These are phyloP conservation scores for Bondarzewia mesenterica DNA, from an alignment of 1,284 basidiomycete species.

Conservation along the genomic window DNA sequence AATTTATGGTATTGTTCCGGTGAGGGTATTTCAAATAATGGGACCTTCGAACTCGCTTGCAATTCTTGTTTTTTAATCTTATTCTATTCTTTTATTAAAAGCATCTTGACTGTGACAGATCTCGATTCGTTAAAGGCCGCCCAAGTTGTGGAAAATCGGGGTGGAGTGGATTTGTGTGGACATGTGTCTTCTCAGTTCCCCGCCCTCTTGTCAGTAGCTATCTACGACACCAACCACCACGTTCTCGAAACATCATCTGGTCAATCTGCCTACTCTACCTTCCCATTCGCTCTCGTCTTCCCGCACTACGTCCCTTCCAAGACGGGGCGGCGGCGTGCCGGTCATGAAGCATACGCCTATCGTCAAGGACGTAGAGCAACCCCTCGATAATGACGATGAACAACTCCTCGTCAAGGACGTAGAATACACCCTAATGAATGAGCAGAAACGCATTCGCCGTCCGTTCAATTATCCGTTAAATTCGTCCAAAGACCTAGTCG, in stretches of 20 bases:
- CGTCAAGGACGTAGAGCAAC: slow-evolving; percentile 3
- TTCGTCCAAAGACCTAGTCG: slow-evolving; percentile 6
- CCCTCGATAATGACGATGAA: neutral
- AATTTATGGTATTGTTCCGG: no score
- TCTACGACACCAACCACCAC: neutral
- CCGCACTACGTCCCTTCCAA: neutral
- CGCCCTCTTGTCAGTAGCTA: neutral
- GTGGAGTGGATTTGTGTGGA: neutral
- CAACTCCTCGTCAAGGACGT: slow-evolving; percentile 1
- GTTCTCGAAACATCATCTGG: neutral
- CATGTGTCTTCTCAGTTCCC: neutral
- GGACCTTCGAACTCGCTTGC: neutral
- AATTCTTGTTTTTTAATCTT: neutral
- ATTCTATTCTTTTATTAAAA: no score
- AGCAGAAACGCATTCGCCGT: neutral
- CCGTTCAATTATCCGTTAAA: slow-evolving; percentile 6
- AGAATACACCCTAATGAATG: slow-evolving; percentile 1
- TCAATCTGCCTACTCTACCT: neutral
- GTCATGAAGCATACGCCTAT: no score
- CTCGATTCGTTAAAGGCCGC: slow-evolving; percentile 2
- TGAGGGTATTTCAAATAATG: no score
- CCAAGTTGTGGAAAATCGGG: neutral
- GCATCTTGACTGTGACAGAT: neutral
- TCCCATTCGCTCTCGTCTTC: neutral
- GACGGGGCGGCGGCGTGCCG: no score